A percentile compares a stretch with the other conserved stretches of the same genome.
Conservation (phyloP, 768 basidiomycete genomes). For the Paxillus ammoniavirescens region DNA sequence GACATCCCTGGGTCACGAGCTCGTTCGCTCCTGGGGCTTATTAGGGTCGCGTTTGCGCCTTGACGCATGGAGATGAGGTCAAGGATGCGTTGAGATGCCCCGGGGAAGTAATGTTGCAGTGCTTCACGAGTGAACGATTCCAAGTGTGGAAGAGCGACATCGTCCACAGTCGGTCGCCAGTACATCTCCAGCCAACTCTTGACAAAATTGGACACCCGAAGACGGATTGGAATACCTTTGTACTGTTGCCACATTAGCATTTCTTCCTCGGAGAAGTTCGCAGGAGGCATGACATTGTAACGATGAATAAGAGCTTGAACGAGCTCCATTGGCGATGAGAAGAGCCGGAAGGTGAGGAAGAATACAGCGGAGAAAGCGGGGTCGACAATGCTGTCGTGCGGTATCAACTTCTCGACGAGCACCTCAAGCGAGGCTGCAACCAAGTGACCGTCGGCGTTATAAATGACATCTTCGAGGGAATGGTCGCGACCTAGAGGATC, state of each 20-base stretch:
- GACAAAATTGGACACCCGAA: constrained; percentile 90
- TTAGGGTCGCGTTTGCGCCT: constrained; percentile 43
- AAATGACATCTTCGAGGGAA: constrained; percentile 78
- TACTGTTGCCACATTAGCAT: constrained; percentile 76
- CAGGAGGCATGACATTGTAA: constrained; percentile 76
- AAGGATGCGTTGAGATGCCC: constrained; percentile 69
- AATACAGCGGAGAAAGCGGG: constrained; percentile 85
- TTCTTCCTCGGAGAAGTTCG: constrained; percentile 55
- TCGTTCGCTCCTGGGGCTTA: constrained; percentile 61
- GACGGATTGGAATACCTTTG: constrained; percentile 86
- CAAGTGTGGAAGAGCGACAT: constrained; percentile 55
- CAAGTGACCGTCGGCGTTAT: constrained; percentile 86
- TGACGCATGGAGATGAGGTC: constrained; percentile 61
- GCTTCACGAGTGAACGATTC: constrained; percentile 62
- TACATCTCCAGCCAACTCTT: constrained; percentile 92
- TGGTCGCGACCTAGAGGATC: constrained; percentile 69
- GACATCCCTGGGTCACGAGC: constrained; percentile 75
- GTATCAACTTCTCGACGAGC: constrained; percentile 96
- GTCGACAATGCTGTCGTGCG: constrained; percentile 89
- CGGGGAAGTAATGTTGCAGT: constrained; percentile 59
- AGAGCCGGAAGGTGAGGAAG: constrained; percentile 93
- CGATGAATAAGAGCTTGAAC: constrained; percentile 76
- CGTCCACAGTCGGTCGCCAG: constrained; percentile 80
- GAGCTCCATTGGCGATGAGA: constrained; percentile 75
- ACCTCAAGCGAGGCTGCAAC: constrained; percentile 88